Conservation (phyloP, 495 filamentous ascomycete species). For the Pseudevernia furfuracea region DNA sequence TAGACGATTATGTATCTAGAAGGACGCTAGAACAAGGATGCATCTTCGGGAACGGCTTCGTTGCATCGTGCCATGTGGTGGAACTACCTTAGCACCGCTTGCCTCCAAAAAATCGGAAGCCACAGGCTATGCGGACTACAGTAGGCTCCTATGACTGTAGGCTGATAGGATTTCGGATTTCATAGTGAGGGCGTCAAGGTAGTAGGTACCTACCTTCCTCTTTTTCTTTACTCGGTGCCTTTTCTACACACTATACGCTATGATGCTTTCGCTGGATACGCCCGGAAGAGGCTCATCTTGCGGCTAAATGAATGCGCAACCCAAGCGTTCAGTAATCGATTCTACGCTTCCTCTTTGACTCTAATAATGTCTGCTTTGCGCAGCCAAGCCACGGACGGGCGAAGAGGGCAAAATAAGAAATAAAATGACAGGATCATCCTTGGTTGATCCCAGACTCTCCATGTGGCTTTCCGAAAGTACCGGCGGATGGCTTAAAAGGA, state of each 20-base stretch:
- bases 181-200: neutral
- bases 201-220: too few species aligned
- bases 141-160: slow-evolving; percentile 6
- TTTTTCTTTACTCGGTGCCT: neutral
- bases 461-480: slow-evolving; percentile 19
- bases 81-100: too few species aligned
- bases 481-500: slow-evolving; percentile 4
- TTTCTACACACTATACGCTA: neutral
- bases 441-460: slow-evolving; percentile 6
- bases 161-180: slow-evolving; percentile 3
- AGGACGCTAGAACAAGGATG: slow-evolving; percentile 19
- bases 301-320: slow-evolving; percentile 12
- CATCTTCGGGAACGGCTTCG: slow-evolving; percentile 8
- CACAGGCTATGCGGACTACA: neutral
- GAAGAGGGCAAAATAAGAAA: slow-evolving; percentile 5
- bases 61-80: slow-evolving; percentile 3
- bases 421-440: slow-evolving; percentile 14
- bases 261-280: slow-evolving; percentile 1
- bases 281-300: slow-evolving; percentile 11
- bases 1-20: slow-evolving; percentile 15
- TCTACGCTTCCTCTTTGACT: slow-evolving; percentile 4
- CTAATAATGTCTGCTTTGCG: slow-evolving; percentile 1
- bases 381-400: slow-evolving; percentile 5
- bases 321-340: slow-evolving; percentile 1
- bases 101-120: neutral